These are phyloP conservation scores for Nicotiana tomentosiformis DNA, from an alignment of 257 asterid genomes.

Conservation along the genomic window DNA sequence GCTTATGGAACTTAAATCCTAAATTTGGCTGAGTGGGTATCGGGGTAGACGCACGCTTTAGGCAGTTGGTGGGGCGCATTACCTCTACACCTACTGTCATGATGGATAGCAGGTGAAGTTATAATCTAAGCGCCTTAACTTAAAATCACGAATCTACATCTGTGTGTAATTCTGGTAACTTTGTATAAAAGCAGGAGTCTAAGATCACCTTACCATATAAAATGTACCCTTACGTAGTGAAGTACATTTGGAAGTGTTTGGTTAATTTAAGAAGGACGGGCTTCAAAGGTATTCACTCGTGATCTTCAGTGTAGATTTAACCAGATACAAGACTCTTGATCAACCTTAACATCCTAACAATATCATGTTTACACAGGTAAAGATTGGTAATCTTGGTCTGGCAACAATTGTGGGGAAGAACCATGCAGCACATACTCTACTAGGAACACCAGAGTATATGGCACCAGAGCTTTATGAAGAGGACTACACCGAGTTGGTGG, in stretches of 20 bases:
- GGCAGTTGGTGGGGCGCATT: too few relatives aligned
- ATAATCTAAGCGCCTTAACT: not conserved
- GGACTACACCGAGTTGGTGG: conserved; percentile 26
- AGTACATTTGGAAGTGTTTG: not conserved
- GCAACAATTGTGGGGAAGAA: conserved; percentile 28
- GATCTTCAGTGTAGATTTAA: not conserved
- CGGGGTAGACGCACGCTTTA: not conserved
- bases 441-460: conserved; percentile 27
- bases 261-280: not conserved
- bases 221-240: not conserved
- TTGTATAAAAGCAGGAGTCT: not conserved
- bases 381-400: conserved; percentile 28
- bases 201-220: not conserved
- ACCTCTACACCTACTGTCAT: too few relatives aligned
- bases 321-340: not conserved
- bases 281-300: not conserved
- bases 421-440: conserved; percentile 22
- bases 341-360: not conserved
- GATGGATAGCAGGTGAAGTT: not conserved
- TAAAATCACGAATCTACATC: not conserved
- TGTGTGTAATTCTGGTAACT: not conserved
- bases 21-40: not conserved
- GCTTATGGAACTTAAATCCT: not conserved
- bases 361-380: conserved; percentile 18
- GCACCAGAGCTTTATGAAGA: conserved; percentile 33